Evolutionary conservation across 805 yeast species (phyloP), one percentile per base, ranked within the genome.

Genomic region (Candida patagonica): DNA sequence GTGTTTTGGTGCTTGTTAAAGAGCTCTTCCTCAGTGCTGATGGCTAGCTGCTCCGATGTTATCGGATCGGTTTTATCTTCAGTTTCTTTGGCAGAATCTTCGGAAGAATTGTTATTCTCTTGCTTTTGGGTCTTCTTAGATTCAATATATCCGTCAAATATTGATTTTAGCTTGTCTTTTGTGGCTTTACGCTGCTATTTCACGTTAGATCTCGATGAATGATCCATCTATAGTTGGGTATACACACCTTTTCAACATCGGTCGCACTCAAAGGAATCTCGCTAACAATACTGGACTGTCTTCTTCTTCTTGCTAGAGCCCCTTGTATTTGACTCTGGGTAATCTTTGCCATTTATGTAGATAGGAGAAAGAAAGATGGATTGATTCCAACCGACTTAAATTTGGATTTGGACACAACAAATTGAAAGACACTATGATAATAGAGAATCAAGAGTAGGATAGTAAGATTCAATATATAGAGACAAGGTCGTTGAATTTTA

Each of bases 21-120:
- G n/a, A 57, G 35, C 8, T 45, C 42, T 13, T 35, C 40, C 37
- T 59, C 63, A 16, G 59, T 52, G 7, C 38, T 47, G 5, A 33
- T 19, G 3, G 55, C 56, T 7, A 58, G n/a, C n/a, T n/a, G n/a
- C n/a, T n/a, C n/a, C n/a, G n/a, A n/a, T n/a, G n/a, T 30, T 23
- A 8, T 13, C 6, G 49, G 12, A 26, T 35, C 38, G 6, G 10
- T 13, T 25, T 25, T n/a, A 10, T 25, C n/a, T 13, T 31, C 34
- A 22, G 9, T 30, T 25, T 9, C 20, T 12, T 16, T 15, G 39
- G 9, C 37, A 16, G 30, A 22, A 26, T 32, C 26, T 13, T n/a
- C 10, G 12, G 16, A 6, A 5, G 21, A 16, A 4, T 30, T 30
- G 19, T 15, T 19, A 15, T 16, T 13, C 5, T 4, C 21, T 6